phyloP scores from a whole-genome alignment of 305 asterid genomes.

The Fraxinus sp. region DNA sequence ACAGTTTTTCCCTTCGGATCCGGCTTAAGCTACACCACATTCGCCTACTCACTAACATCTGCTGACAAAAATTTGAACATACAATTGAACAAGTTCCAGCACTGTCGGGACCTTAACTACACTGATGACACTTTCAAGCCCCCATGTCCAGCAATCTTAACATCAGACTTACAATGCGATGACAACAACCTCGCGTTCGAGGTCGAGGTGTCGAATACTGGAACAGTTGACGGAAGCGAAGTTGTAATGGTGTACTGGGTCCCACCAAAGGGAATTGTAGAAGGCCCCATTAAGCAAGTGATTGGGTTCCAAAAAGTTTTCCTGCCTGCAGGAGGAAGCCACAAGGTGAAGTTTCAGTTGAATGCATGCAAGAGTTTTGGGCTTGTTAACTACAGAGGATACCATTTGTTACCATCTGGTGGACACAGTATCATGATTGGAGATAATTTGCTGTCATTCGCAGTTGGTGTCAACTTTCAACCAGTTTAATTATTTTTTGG shows the following conservation, averaged over 20 bases:
- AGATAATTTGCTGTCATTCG: constrained; percentile 16
- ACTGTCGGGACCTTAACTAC: constrained; percentile 33
- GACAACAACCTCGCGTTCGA: background rate
- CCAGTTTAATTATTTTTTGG: background rate
- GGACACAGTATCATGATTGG: constrained; percentile 29
- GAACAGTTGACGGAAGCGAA: constrained; percentile 30
- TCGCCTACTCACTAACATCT: constrained; percentile 11
- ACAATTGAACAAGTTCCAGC: constrained; percentile 19
- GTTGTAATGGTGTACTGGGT: constrained; percentile 33
- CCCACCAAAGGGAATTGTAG: constrained; percentile 23
- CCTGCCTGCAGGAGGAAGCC: constrained; percentile 7
- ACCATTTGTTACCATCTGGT: constrained; percentile 37
- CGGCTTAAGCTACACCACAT: constrained; percentile 44
- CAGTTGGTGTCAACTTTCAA: constrained; percentile 23
- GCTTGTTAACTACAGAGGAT: constrained; percentile 28
- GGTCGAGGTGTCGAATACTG: constrained; percentile 29
- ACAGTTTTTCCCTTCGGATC: constrained; percentile 37
- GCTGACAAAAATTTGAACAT: background rate
- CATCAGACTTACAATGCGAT: constrained; percentile 24
- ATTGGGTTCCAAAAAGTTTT: constrained; percentile 31
- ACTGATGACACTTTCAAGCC: constrained; percentile 13
- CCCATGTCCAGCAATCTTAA: constrained; percentile 23
- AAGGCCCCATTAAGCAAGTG: constrained; percentile 30
- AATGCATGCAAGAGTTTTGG: constrained; percentile 35
- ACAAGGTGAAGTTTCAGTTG: constrained; percentile 23